Evolutionary conservation across 2,329 filamentous ascomycete species (phyloP), one percentile per base, ranked within the genome.

Genomic region (Colletotrichum melonis): DNA sequence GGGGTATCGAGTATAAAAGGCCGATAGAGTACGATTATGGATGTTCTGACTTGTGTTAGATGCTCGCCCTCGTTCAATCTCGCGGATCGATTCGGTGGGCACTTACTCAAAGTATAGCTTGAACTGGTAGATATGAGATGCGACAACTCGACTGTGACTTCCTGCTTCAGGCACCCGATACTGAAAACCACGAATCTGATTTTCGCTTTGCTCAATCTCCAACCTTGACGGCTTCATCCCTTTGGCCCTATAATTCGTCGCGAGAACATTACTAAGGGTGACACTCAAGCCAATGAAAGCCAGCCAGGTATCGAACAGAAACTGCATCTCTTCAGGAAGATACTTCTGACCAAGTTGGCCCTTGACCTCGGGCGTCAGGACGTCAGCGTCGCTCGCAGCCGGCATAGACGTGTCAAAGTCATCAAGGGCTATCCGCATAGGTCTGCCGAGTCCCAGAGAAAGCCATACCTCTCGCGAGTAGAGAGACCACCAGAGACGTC

Each of bases 1-100:
- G 70, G 70, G 35, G 67, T 65, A 49, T 73, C 71, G 6, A 71
- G 67, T 11, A 73, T 71, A 14, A 71, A 73, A 4, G 71, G 71
- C 11, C 71, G 71, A 16, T 71, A 71, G 5, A 73, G 67, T 3
- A 73, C 60, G 1, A 73, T 65, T 8, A 71, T 67, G 7, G 67
- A 65, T 7, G 67, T 63, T 28, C 71, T 73, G 1, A 2, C 14
- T n/a, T 16, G 1, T 1, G 49, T 65, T 9, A 58, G 63, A n/a
- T 12, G 11, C 19, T n/a, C 19, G 12, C 19, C 35, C 56, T 49
- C 35, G 19, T 49, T 49, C 19, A 4, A n/a, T 49, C 19, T 22
- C n/a, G 9, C n/a, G 28, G 9, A 5, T 2, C 1, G 16, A n/a
- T 16, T 14, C 14, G 49, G 6, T n/a, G 3, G 0, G 12, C n/a